Evolutionary conservation across 441 rosid genomes (phyloP), one percentile per base, ranked within the genome.

Genomic region (Eugenia klotzschiana): DNA sequence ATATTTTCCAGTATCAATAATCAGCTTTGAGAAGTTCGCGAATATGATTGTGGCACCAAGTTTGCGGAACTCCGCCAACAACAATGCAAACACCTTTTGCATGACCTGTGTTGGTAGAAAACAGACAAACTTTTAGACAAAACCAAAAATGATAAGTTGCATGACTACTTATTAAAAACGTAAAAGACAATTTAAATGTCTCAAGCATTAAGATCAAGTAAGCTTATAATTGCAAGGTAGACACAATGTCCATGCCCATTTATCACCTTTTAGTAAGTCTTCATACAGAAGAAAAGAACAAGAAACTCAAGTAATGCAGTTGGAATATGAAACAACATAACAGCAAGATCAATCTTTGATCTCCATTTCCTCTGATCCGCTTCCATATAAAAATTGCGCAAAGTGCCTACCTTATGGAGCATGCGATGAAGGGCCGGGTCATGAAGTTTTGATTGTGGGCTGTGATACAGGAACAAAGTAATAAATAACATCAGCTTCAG

Each of bases 1-100:
- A 55, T 90, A 89, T 89, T 94, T 95, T 86, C 94, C 98, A 8
- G 99, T 97, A 93, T 95, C 96, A 83, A 95, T 92, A 51, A 95
- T 88, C 77, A 97, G 89, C 89, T 97, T 97, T 43, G 98, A 92
- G 91, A 95, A 95, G 90, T 92, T 94, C 41, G 99, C 98, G 90
- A 91, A 97, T 87, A 97, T 92, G 85, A 97, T 92, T 40, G 93
- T 88, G 86, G 98, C 98, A 86, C 98, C 98, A 84, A 97, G 91
- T 91, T 94, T 97, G 86, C 98, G 98, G 81, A 95, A 91, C 88
- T 95, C 98, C 50, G 94, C 93, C 94, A 97, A 87, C 83, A 97
- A 89, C 87, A 95, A 86, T 29, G 99, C 98, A 89, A 97, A 97
- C 87, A 97, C 93, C 93, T 97, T 97, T 89, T 94, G 98, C 99